Percentiles rank a stretch among this genome's conserved stretches.
Evolutionary conservation across 2,329 filamentous ascomycete species (phyloP).

Genomic region (Madurella mycetomatis): DNA sequence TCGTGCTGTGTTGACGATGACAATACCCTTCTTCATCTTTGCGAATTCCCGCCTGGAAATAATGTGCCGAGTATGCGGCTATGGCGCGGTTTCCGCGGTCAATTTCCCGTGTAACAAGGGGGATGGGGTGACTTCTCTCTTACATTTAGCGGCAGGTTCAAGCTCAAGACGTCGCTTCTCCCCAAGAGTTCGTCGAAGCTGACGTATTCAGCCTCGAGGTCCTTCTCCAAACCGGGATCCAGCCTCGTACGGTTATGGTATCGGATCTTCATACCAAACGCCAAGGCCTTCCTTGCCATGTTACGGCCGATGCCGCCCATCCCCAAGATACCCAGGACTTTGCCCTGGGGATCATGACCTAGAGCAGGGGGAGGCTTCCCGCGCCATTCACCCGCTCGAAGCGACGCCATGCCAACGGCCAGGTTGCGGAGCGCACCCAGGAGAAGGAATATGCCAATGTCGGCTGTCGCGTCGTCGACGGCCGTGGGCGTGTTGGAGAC

Average conservation of each 20-base stretch:
- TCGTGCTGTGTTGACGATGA: conserved; percentile 78
- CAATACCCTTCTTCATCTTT: conserved; percentile 72
- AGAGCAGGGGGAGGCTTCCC: conserved; percentile 53
- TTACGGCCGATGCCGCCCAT: conserved; percentile 85
- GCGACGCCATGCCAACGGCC: conserved; percentile 58
- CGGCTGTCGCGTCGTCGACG: conserved; percentile 79
- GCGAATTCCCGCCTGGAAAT: conserved; percentile 67
- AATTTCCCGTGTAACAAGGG: neutral
- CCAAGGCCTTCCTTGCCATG: conserved; percentile 67
- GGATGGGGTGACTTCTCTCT: conserved; percentile 32
- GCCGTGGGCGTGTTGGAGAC: conserved; percentile 81
- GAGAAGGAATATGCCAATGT: conserved; percentile 75
- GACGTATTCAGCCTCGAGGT: conserved; percentile 61
- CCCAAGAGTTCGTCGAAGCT: conserved; percentile 67
- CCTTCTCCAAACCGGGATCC: conserved; percentile 46
- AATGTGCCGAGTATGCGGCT: conserved; percentile 66
- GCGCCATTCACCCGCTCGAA: conserved; percentile 65
- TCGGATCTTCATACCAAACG: conserved; percentile 69
- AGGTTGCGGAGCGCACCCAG: conserved; percentile 75
- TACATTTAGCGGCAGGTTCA: conserved; percentile 79
- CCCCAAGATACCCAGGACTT: conserved; percentile 73
- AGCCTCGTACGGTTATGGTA: conserved; percentile 70
- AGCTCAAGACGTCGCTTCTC: conserved; percentile 69
- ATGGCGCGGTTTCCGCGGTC: neutral
- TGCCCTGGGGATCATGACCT: conserved; percentile 75